Conservation (phyloP, 2,329 filamentous ascomycete species). For the Xylariaceae sp. region DNA sequence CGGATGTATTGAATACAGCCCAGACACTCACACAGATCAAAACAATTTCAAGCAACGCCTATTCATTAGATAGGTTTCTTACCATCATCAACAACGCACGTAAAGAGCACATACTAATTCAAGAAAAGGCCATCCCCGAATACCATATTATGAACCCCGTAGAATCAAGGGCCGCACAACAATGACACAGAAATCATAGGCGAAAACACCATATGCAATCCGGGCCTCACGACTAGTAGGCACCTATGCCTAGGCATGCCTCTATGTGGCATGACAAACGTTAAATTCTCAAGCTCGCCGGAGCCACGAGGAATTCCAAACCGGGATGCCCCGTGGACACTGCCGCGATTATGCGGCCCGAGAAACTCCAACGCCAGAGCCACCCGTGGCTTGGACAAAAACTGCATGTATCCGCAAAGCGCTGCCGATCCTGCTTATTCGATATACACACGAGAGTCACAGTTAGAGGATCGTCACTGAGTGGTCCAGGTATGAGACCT, state of each 20-base stretch:
- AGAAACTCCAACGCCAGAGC: background rate
- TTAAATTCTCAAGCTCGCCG: background rate
- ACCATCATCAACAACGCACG: no score
- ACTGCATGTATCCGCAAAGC: background rate
- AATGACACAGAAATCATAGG: no score
- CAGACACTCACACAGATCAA: background rate
- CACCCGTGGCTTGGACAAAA: conserved; percentile 6
- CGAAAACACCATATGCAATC: no score
- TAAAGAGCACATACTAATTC: no score
- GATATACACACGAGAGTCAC: background rate
- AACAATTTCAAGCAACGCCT: background rate
- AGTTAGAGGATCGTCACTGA: background rate
- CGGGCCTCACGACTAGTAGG: no score
- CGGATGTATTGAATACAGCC: background rate
- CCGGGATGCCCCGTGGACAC: background rate
- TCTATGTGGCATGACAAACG: no score
- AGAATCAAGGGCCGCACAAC: no score
- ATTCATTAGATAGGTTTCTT: no score
- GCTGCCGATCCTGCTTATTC: background rate
- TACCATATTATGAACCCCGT: no score
- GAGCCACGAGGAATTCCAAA: background rate
- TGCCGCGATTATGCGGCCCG: background rate
- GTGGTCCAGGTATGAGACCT: background rate
- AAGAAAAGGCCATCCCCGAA: no score
- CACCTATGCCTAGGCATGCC: no score